Conservation (phyloP, 129 eudicot genomes). For the Escallonia rubra region DNA sequence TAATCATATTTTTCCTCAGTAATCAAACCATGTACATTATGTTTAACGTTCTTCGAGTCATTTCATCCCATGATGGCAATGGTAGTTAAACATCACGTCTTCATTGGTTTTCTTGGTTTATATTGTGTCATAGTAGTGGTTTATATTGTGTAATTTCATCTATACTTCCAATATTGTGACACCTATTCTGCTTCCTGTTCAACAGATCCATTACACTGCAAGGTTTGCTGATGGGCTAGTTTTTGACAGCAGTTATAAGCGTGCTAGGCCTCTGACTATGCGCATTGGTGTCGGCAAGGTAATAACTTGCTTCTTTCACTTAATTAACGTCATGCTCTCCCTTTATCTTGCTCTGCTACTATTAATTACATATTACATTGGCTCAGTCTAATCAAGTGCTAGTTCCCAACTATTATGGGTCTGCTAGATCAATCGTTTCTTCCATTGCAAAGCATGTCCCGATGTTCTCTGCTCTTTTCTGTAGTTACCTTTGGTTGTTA, state of each 20-base stretch:
- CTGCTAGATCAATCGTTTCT: no score
- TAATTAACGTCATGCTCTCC: background rate
- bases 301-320: background rate
- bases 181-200: background rate
- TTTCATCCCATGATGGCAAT: background rate
- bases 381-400: no score
- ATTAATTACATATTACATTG: no score
- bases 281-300: constrained; percentile 90
- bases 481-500: no score
- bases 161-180: background rate
- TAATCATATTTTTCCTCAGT: no score
- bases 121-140: background rate
- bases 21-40: no score
- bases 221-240: constrained; percentile 88
- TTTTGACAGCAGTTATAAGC: constrained; percentile 89
- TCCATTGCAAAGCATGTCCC: no score
- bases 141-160: background rate
- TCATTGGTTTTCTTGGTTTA: background rate
- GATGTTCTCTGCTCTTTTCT: no score
- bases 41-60: no score
- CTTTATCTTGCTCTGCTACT: background rate
- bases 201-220: constrained; percentile 87
- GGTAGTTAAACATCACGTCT: background rate
- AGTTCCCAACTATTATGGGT: no score
- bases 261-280: constrained; percentile 87